Evolutionary conservation across 805 yeast species (phyloP).

Genomic region (Yamadazyma olivae): DNA sequence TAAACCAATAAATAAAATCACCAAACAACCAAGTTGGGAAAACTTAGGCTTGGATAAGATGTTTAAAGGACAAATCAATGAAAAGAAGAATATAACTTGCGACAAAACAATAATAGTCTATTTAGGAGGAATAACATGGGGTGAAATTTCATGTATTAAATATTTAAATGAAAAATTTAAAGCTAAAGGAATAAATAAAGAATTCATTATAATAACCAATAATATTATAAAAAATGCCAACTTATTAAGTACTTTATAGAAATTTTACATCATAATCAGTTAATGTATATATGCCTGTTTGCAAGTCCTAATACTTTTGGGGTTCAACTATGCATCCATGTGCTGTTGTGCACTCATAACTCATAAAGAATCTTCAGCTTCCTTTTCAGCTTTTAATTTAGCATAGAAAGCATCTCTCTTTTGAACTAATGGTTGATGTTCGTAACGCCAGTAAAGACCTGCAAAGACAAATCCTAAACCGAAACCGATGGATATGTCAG

Average conservation of each 20-base stretch:
- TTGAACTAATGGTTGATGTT: constrained; percentile 69
- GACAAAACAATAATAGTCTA: constrained; percentile 45
- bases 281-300: no score
- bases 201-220: constrained; percentile 41
- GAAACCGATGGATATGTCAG: constrained; percentile 74
- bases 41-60: constrained; percentile 36
- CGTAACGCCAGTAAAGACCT: constrained; percentile 83
- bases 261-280: no score
- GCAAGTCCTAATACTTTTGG: no score
- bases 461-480: constrained; percentile 53
- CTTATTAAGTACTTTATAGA: neutral
- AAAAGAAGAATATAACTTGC: constrained; percentile 28
- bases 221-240: constrained; percentile 29
- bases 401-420: constrained; percentile 85
- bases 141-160: constrained; percentile 75
- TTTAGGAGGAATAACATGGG: constrained; percentile 83
- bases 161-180: constrained; percentile 49
- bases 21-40: constrained; percentile 44
- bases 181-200: constrained; percentile 23
- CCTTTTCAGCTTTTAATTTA: constrained; percentile 71
- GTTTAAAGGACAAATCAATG: constrained; percentile 40
- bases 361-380: constrained; percentile 46
- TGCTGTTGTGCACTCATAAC: no score
- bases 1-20: constrained; percentile 34
- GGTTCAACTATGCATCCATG: no score